Base-by-base conservation (phyloP, 2,329 filamentous ascomycete species). In the Paradendryphiella salina region DNA sequence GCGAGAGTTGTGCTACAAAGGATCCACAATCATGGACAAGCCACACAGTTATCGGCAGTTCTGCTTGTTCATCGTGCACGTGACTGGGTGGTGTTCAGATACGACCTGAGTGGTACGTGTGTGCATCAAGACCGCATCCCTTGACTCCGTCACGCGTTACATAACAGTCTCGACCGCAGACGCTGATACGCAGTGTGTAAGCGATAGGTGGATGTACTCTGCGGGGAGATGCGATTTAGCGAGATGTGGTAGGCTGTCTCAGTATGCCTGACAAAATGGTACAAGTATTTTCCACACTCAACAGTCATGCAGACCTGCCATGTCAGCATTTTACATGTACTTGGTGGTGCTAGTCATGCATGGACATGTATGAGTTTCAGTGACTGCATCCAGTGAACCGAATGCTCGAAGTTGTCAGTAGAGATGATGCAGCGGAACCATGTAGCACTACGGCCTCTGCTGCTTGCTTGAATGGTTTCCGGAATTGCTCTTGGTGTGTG, bases 181-280 rank as follows among this genome's bases (percentile, higher is more conserved):
- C 32, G 6, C 31, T 21, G 38, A 29, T 29, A 14, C 1, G 6
- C 7, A 14, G 4, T 18, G 20, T 21, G 18, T 18, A 49, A 31
- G 39, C 34, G 18, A 46, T 40, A 36, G 29, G 48, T 23, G 34
- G 34, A 36, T 14, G 10, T n/a, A 7, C 3, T 39, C 31, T 4
- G 23, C 10, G 26, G 31, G 23, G 26, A 28, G 31, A 18, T 35
- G 18, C 7, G 23, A 10, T 50, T 47, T 46, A 51, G 36, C 48
- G 42, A 51, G 36, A 42, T 47, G 43, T 51, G 48, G 42, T 50
- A 35, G 35, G 41, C 28, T 39, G 35, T 20, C 20, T 31, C 28
- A 15, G 15, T 29, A 33, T n/a, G 17, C 26, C 28, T 26, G 28
- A 31, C 41, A 17, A 46, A 31, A 46, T 29, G 15, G 15, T 10